phyloP scores from a whole-genome alignment of 169 alveolate species.

The Plasmodium berghei region DNA sequence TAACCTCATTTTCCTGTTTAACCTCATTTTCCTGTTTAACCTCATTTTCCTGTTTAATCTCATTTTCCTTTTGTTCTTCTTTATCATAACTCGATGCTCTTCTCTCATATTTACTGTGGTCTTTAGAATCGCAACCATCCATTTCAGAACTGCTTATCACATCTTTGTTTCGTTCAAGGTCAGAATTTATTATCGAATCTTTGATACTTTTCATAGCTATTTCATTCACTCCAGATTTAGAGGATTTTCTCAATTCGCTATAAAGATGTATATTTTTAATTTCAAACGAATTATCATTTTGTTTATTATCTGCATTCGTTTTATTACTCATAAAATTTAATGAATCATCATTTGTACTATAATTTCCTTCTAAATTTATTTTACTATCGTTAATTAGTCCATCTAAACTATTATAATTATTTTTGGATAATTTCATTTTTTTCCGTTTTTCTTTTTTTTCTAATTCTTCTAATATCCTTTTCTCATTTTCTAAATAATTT shows the following conservation, averaged over 20 bases:
- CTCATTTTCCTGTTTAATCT: not conserved
- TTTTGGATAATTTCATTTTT: not conserved
- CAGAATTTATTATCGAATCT: too few relatives aligned
- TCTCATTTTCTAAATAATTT: constrained; percentile 53
- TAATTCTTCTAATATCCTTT: constrained; percentile 47
- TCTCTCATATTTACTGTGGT: too few relatives aligned
- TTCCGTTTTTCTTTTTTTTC: constrained; percentile 4
- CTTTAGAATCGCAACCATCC: too few relatives aligned
- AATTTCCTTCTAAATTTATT: constrained; percentile 7
- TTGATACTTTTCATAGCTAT: too few relatives aligned
- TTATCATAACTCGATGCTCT: too few relatives aligned
- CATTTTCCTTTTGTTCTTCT: too few relatives aligned
- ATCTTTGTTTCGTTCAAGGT: too few relatives aligned
- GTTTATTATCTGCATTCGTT: not conserved
- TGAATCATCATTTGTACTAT: not conserved
- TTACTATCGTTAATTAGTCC: constrained; percentile 18
- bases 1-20: not conserved
- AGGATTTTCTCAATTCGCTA: not conserved
- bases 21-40: not conserved
- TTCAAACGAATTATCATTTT: constrained; percentile 22
- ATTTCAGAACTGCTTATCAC: too few relatives aligned
- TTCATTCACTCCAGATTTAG: too few relatives aligned
- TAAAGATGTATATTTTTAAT: constrained; percentile 38
- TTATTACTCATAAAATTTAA: not conserved
- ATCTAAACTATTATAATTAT: constrained; percentile 3